Percentiles rank a stretch among this genome's conserved stretches.
phyloP scores from a whole-genome alignment of 1,284 basidiomycete genomes.

The Trichosporon sp. region DNA sequence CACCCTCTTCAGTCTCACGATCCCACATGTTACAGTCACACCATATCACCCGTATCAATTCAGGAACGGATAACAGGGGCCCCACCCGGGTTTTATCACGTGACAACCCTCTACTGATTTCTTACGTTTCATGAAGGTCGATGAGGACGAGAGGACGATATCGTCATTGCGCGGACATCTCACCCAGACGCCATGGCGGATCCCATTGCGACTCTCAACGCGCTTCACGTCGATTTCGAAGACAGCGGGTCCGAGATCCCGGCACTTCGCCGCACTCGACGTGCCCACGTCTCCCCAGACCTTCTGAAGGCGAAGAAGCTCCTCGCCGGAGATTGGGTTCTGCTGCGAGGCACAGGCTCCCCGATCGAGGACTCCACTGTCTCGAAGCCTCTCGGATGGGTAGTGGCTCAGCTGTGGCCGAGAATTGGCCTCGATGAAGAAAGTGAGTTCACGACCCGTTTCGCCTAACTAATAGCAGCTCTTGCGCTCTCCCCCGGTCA shows the following conservation, averaged over 20 bases:
- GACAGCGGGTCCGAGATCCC: conserved; percentile 25
- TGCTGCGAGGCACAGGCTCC: conserved; percentile 16
- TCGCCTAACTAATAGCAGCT: conserved; percentile 19
- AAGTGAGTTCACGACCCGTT: conserved; percentile 33
- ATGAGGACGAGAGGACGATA: not conserved
- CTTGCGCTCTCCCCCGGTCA: conserved; percentile 36
- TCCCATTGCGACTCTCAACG: conserved; percentile 25
- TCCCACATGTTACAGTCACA: conserved; percentile 13
- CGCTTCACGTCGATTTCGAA: conserved; percentile 26
- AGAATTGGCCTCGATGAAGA: conserved; percentile 43
- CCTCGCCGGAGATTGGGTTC: conserved; percentile 52
- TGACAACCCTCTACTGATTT: not conserved
- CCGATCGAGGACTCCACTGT: not conserved
- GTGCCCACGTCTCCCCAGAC: conserved; percentile 50
- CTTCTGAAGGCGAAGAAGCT: conserved; percentile 46
- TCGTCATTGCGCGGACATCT: not conserved
- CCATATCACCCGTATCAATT: conserved; percentile 16
- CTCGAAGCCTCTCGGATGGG: conserved; percentile 21
- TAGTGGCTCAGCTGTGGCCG: conserved; percentile 49
- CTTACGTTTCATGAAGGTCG: not conserved
- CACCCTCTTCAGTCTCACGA: conserved; percentile 7
- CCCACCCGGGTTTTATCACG: not conserved
- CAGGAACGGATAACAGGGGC: not conserved
- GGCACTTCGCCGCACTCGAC: conserved; percentile 34
- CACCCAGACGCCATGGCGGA: conserved; percentile 19